Conservation (phyloP, 371 early-diverging fungal species). For the Agmasoma carcini region DNA sequence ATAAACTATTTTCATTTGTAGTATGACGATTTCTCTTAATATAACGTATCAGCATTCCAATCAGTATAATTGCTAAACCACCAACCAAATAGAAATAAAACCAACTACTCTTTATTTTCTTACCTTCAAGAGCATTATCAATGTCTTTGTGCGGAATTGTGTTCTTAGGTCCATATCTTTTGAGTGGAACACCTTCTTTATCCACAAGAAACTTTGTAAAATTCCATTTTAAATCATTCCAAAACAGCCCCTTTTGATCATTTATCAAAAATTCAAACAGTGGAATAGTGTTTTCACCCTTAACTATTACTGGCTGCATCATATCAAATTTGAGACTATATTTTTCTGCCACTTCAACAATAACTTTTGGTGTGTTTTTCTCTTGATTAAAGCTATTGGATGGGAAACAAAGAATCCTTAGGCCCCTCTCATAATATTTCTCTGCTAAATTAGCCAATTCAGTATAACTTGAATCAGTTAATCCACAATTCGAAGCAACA, state of each 20-base stretch:
- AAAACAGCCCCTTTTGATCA: conserved; percentile 57
- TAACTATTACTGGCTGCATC: conserved; percentile 70
- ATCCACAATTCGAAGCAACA: conserved; percentile 81
- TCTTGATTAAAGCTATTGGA: conserved; percentile 76
- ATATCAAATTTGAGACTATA: conserved; percentile 62
- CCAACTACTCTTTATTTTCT: too few species aligned
- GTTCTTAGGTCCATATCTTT: conserved; percentile 56
- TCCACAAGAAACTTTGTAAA: conserved; percentile 61
- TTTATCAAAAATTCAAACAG: conserved; percentile 62
- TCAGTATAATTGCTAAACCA: too few species aligned
- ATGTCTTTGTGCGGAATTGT: conserved; percentile 17
- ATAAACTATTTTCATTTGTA: too few species aligned
- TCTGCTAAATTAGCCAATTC: conserved; percentile 65
- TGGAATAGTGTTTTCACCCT: conserved; percentile 60
- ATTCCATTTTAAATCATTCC: conserved; percentile 52
- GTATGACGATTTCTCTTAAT: too few species aligned
- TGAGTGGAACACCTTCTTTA: conserved; percentile 58
- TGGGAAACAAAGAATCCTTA: conserved; percentile 61
- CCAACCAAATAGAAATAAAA: too few species aligned
- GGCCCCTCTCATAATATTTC: conserved; percentile 62
- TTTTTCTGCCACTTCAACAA: conserved; percentile 25
- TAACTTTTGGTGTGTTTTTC: conserved; percentile 56
- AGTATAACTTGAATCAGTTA: conserved; percentile 63
- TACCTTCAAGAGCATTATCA: too few species aligned
- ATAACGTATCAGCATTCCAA: too few species aligned